Evolutionary conservation across 306 rosid species (phyloP).

Genomic region (Cicer cuneatum): DNA sequence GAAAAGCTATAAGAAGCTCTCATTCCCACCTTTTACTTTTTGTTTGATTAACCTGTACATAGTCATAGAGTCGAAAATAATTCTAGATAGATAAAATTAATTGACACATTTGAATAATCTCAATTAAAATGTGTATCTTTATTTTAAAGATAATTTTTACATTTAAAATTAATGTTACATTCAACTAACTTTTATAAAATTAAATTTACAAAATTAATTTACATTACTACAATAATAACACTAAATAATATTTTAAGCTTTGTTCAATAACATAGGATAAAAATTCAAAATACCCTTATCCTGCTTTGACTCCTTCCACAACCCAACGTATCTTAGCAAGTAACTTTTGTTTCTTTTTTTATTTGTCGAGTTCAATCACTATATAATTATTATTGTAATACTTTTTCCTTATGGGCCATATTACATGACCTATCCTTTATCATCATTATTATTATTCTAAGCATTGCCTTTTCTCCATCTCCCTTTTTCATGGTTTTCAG

Average conservation of each 20-base stretch:
- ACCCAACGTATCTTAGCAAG: not conserved
- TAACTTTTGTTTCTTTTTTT: not conserved
- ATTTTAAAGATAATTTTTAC: too few species aligned
- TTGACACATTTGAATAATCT: too few species aligned
- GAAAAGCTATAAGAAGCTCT: not conserved
- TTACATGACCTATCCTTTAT: constrained; percentile 1
- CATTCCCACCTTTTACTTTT: not conserved
- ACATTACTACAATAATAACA: too few species aligned
- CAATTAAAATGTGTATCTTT: too few species aligned
- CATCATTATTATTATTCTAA: not conserved
- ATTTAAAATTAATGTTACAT: too few species aligned
- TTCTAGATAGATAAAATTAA: too few species aligned
- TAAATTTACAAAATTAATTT: too few species aligned
- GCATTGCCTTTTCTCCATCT: not conserved
- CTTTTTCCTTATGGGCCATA: not conserved
- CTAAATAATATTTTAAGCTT: too few species aligned
- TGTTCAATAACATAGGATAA: not conserved
- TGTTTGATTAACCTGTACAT: too few species aligned
- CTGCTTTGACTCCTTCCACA: not conserved
- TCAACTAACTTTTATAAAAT: too few species aligned
- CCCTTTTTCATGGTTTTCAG: not conserved
- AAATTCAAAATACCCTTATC: not conserved
- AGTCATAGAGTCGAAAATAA: too few species aligned
- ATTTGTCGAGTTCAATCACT: constrained; percentile 10
- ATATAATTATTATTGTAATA: not conserved